phyloP scores from a whole-genome alignment of 495 filamentous ascomycete genomes.

The Halenospora varia region DNA sequence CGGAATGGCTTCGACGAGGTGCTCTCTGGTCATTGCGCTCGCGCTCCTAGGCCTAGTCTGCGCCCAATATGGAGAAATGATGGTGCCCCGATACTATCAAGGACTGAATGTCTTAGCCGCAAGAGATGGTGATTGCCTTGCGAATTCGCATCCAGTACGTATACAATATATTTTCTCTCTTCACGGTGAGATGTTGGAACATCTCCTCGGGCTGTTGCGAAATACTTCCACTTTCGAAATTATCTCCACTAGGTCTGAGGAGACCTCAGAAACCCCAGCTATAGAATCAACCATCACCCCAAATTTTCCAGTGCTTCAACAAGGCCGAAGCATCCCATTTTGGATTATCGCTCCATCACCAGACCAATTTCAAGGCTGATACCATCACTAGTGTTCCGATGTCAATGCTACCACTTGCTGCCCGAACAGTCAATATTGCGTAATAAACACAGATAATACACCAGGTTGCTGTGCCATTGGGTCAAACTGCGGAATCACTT shows the following conservation, averaged over 20 bases:
- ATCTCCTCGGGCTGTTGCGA: not conserved
- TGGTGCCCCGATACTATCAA: slow-evolving; percentile 7
- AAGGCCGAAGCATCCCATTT: too few relatives aligned
- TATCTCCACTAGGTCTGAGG: too few relatives aligned
- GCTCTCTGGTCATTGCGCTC: not conserved
- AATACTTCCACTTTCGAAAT: too few relatives aligned
- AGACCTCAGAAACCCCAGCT: too few relatives aligned
- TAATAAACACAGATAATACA: slow-evolving; percentile 5
- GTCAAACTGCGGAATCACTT: slow-evolving; percentile 18
- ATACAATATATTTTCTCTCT: not conserved
- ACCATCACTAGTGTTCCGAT: slow-evolving; percentile 14
- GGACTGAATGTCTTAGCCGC: not conserved
- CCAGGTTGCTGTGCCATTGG: slow-evolving; percentile 21
- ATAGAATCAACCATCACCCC: too few relatives aligned
- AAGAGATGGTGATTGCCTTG: not conserved
- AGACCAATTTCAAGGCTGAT: not conserved
- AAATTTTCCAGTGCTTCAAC: too few relatives aligned
- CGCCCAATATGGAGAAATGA: slow-evolving; percentile 5
- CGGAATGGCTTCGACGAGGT: not conserved
- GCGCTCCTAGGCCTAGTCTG: not conserved
- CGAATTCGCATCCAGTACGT: slow-evolving; percentile 3
- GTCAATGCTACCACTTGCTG: slow-evolving; percentile 20
- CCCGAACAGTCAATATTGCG: slow-evolving; percentile 19
- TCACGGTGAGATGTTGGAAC: not conserved
- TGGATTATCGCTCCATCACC: too few relatives aligned